These are phyloP conservation scores for Mortierella sp. DNA, from an alignment of 371 early-diverging fungal genomes.

Conservation along the genomic window DNA sequence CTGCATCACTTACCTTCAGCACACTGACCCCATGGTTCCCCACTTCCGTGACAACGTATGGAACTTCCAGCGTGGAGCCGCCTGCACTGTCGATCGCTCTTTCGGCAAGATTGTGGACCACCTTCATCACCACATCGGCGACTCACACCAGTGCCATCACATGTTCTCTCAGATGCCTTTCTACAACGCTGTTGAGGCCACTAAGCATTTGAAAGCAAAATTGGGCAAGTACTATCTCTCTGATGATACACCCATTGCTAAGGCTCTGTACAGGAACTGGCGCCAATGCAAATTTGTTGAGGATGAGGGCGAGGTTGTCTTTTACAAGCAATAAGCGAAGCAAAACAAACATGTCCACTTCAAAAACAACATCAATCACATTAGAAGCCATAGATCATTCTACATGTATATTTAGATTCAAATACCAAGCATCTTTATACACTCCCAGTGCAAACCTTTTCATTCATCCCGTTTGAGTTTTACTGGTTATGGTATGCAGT, in stretches of 20 bases:
- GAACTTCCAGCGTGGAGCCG: constrained; percentile 90
- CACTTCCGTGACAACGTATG: constrained; percentile 82
- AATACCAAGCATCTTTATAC: background rate
- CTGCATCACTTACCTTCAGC: constrained; percentile 89
- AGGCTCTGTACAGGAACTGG: constrained; percentile 73
- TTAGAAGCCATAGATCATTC: background rate
- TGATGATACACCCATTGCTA: constrained; percentile 74
- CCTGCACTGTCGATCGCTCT: constrained; percentile 83
- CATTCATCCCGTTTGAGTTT: no score
- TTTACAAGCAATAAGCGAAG: constrained; percentile 29
- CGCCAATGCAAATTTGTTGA: constrained; percentile 70
- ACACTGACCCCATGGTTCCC: constrained; percentile 84
- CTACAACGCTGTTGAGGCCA: constrained; percentile 90
- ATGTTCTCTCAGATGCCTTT: constrained; percentile 92
- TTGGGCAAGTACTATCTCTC: constrained; percentile 82
- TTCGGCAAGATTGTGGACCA: constrained; percentile 82
- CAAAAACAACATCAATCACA: background rate
- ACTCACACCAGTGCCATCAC: constrained; percentile 91
- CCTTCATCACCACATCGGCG: constrained; percentile 85
- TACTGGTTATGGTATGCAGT: no score
- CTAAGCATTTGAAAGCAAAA: constrained; percentile 75
- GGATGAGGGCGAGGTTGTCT: constrained; percentile 46
- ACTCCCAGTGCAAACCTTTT: no score
- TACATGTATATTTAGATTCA: background rate
- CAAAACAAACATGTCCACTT: background rate